Conservation (phyloP, 805 yeast genomes). For the Metschnikowia hibisci region DNA sequence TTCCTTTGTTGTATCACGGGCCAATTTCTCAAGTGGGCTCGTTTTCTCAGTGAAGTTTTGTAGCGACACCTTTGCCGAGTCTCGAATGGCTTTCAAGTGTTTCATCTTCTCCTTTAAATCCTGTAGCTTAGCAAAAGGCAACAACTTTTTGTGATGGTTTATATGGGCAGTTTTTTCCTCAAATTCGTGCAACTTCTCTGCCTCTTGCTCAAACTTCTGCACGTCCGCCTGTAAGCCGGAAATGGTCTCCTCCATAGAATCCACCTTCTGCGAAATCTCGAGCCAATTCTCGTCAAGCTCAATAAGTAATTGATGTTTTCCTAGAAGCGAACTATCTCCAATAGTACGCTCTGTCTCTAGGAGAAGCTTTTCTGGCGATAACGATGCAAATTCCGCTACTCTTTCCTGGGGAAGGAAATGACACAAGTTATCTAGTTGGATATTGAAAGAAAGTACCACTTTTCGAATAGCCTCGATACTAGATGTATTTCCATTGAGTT, state of each 20-base stretch:
- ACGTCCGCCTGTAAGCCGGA: slow-evolving; percentile 33
- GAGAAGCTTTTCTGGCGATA: slow-evolving; percentile 70
- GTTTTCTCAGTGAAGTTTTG: slow-evolving; percentile 22
- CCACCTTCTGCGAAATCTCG: slow-evolving; percentile 24
- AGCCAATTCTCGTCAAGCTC: slow-evolving; percentile 42
- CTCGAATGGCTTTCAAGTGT: slow-evolving; percentile 32
- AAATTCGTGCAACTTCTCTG: slow-evolving; percentile 43
- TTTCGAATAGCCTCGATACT: slow-evolving; percentile 46
- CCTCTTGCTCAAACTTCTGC: slow-evolving; percentile 42
- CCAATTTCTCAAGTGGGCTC: slow-evolving; percentile 22
- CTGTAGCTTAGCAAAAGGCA: slow-evolving; percentile 39
- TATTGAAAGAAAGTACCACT: slow-evolving; percentile 49
- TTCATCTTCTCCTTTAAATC: slow-evolving; percentile 34
- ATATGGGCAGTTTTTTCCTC: slow-evolving; percentile 41
- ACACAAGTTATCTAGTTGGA: slow-evolving; percentile 87
- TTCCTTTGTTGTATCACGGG: not conserved
- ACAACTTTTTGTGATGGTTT: slow-evolving; percentile 33
- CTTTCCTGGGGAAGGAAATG: slow-evolving; percentile 95
- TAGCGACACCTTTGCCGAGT: slow-evolving; percentile 32
- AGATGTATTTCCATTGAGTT: slow-evolving; percentile 37
- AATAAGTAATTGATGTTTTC: slow-evolving; percentile 55
- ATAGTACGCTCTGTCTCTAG: slow-evolving; percentile 79
- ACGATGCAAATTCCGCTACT: slow-evolving; percentile 85
- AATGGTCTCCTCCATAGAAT: slow-evolving; percentile 27
- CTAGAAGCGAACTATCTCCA: slow-evolving; percentile 54